Evolutionary conservation across 2,329 filamentous ascomycete genomes (phyloP), one percentile per base, ranked within the genome.

Genomic region (Ploettnerulaceae sp.): DNA sequence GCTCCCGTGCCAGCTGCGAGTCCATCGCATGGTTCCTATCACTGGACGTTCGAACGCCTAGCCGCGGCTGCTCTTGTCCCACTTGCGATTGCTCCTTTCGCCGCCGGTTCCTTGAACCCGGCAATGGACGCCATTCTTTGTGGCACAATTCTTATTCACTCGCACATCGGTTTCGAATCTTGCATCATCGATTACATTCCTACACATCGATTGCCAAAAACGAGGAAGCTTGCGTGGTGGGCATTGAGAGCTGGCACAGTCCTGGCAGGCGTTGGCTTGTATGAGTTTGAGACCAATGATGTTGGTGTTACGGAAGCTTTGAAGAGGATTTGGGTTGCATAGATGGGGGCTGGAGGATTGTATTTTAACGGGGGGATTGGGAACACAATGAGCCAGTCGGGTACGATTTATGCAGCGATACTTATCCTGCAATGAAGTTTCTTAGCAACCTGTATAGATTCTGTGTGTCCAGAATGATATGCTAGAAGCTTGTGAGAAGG

Each of bases 241-340:
- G 72, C 75, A 28, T 79, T 97, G 54, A 89, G 90, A 63, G 70
- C 75, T 35, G 82, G 79, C 50, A 96, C 94, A 8, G 74, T 91
- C 48, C 72, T 88, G 42, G 87, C 90, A 53, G 89, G 86, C 40
- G 76, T 95, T 56, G 90, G 90, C 48, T 76, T 97, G 63, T 98
- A 98, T 71, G 91, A 97, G 70, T 97, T 97, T 62, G 93, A 98
- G 82, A 98, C 93, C 24, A 97, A 96, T 65, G 93, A 98, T 59
- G 89, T 98, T 42, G 93, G 93, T 57, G 68, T 98, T 50, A 95
- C 89, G 7, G 91, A 95, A 76, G 84, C 83, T 24, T 76, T 96
- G 57, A 89, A 86, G 77, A 80, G 86, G 65, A 73, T 97, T 53
- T 98, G 93, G 93, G 87, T 77, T 63, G 91, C 93, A 62, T 88